Evolutionary conservation across 176 grass and related monocot species (phyloP), one percentile per base, ranked within the genome.

Genomic region (Oryza glumipatula): DNA sequence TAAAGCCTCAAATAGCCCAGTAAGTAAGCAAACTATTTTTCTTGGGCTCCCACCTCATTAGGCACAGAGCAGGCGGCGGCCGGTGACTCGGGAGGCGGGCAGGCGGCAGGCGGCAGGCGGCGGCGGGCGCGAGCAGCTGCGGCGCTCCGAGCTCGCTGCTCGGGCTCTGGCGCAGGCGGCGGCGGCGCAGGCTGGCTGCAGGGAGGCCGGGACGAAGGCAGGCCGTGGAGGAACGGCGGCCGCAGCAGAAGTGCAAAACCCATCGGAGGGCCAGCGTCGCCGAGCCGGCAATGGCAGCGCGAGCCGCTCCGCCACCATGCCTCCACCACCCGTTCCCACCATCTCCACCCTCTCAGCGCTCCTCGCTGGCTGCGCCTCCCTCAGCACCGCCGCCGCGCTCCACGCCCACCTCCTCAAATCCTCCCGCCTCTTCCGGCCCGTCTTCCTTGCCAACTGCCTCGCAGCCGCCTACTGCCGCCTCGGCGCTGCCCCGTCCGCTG

Each of bases 381-480:
- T 84, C 10, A 32, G 22, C 69, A 77, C 76, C 26, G 88, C 91
- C 6, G 78, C 88, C 0, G 47, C 88, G 14, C 45, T 93, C 64
- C 95, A 94, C 47, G 84, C 90, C 9, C 82, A 77, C 77, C 88
- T 98, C 22, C 67, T 98, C 73, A 91, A 89, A 76, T 80, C 83
- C 38, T 84, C 90, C 36, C 70, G 80, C 60, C 82, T 90, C 80
- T 88, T 65, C 74, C 30, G 78, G 69, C 81, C 87, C 52, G 80
- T 83, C 7, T 82, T 93, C 76, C 91, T 93, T 44, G 78, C 70
- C 69, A 95, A 92, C 83, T 83, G 91, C 67, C 89, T 95, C 26
- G 89, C 85, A 67, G 87, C 77, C 9, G 89, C 89, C 11, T 95
- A 97, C 70, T 87, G 91, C 36, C 85, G 85, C 73, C 84, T 91